phyloP scores from a whole-genome alignment of 2,329 filamentous ascomycete genomes.

The Chaetomium strumarium region DNA sequence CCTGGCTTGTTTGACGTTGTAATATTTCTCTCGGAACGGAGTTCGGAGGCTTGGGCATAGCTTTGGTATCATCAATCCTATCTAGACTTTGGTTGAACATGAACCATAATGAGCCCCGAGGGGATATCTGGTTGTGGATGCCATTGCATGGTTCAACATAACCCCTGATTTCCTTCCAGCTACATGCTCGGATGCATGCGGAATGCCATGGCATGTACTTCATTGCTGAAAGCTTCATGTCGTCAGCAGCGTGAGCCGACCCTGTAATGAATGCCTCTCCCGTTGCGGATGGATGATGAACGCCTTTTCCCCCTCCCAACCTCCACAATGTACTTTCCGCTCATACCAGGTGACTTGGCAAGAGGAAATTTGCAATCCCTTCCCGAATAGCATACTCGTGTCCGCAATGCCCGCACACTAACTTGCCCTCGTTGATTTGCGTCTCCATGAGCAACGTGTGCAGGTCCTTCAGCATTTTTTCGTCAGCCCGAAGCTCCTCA shows the following conservation, averaged over 20 bases:
- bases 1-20: conserved; percentile 12
- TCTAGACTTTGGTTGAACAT: conserved; percentile 5
- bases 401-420: conserved; percentile 85
- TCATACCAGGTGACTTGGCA: conserved; percentile 84
- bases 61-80: conserved; percentile 12
- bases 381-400: conserved; percentile 94
- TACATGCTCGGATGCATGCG: too few species aligned
- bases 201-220: too few species aligned
- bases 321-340: background rate
- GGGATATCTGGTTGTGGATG: background rate
- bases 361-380: conserved; percentile 91
- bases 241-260: conserved; percentile 13
- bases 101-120: too few species aligned
- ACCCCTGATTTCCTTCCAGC: background rate
- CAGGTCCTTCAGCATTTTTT: conserved; percentile 68
- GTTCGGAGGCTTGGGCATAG: conserved; percentile 19
- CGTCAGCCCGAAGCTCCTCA: conserved; percentile 57
- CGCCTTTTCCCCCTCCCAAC: background rate
- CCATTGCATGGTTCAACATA: background rate
- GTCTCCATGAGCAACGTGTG: conserved; percentile 84
- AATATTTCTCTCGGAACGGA: conserved; percentile 18
- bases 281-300: conserved; percentile 16
- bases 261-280: conserved; percentile 15
- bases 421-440: conserved; percentile 77
- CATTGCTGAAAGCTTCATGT: background rate